A percentile compares a stretch with the other conserved stretches of the same genome.
Conservation (phyloP, 139 green algal species). For the Tetraselmis chui region DNA sequence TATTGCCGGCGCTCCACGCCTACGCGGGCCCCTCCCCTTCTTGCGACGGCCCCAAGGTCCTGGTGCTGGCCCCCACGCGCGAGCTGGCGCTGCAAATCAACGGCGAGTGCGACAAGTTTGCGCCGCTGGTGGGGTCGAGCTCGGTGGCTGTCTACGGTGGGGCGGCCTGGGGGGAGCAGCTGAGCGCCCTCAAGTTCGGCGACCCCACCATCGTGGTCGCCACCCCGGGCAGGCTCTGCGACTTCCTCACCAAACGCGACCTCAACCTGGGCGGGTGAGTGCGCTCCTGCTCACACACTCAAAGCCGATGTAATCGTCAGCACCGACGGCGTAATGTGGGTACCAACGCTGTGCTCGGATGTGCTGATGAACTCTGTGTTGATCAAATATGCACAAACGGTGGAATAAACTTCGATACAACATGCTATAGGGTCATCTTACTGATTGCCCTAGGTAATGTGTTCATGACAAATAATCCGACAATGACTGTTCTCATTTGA, state of each 20-base stretch:
- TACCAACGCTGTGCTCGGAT: no score
- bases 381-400: no score
- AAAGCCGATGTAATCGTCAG: no score
- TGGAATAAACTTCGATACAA: no score
- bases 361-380: no score
- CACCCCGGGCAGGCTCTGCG: constrained; percentile 86
- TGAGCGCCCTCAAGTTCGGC: constrained; percentile 26
- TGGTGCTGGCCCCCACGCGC: constrained; percentile 84
- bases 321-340: no score
- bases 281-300: no score
- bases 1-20: constrained; percentile 64
- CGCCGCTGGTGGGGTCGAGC: constrained; percentile 16
- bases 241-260: constrained; percentile 58
- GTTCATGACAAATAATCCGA: no score
- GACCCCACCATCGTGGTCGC: constrained; percentile 80
- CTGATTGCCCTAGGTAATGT: no score
- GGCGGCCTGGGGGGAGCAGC: constrained; percentile 26
- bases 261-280: not conserved
- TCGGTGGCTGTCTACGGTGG: constrained; percentile 82
- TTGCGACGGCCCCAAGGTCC: constrained; percentile 36
- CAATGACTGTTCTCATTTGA: no score
- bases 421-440: no score
- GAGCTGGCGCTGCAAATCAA: constrained; percentile 88
- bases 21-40: not conserved
- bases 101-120: constrained; percentile 37